Percentiles rank a stretch among this genome's conserved stretches.
These are phyloP conservation scores for Tagetes erecta DNA, from an alignment of 129 eudicot species.

Conservation along the genomic window DNA sequence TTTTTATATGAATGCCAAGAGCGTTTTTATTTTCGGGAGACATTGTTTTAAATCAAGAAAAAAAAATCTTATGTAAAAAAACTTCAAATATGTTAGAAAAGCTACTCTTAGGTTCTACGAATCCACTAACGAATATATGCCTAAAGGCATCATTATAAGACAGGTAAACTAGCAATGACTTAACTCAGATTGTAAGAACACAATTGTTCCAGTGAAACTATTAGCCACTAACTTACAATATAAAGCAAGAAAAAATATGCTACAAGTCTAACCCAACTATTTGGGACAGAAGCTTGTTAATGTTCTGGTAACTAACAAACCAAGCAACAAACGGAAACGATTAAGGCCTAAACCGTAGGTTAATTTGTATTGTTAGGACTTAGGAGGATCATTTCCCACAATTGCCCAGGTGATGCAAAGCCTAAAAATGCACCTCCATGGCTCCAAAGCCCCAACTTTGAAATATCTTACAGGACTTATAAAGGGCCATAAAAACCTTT, in stretches of 20 bases:
- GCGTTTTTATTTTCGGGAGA: not conserved
- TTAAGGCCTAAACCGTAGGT: not conserved
- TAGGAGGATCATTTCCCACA: not conserved
- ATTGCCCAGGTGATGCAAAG: not conserved
- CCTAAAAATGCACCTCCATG: not conserved
- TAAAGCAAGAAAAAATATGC: not conserved
- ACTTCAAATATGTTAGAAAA: not conserved
- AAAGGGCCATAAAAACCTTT: too few species aligned
- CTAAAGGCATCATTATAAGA: not conserved
- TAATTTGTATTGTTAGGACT: not conserved
- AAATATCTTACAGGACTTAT: not conserved
- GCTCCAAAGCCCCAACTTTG: not conserved
- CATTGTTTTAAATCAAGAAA: not conserved
- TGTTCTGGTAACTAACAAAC: not conserved
- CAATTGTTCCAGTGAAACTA: not conserved
- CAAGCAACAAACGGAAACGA: slow-evolving; percentile 4
- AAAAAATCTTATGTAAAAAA: not conserved
- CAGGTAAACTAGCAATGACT: not conserved
- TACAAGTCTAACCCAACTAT: slow-evolving; percentile 1
- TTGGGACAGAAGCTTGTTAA: not conserved
- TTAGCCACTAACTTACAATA: not conserved
- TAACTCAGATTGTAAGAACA: not conserved
- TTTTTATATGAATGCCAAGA: not conserved
- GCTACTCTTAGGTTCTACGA: not conserved
- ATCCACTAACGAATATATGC: not conserved